phyloP scores from a whole-genome alignment of 352 stramenopile species.

The Phytopythium aichiense region DNA sequence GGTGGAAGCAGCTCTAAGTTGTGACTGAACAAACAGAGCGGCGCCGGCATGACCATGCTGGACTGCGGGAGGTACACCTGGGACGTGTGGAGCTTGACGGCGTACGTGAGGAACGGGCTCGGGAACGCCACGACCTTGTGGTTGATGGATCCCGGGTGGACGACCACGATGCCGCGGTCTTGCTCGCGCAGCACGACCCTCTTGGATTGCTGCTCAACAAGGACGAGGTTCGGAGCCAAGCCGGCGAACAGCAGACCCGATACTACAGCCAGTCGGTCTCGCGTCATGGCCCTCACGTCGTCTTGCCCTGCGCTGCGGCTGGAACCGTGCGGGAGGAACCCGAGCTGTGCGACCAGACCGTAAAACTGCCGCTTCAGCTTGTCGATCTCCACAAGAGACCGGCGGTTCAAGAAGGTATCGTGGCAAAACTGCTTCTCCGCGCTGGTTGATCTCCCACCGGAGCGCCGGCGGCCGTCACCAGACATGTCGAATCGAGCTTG shows the following conservation, averaged over 20 bases:
- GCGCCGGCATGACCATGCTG: conserved; percentile 54
- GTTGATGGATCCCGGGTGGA: conserved; percentile 78
- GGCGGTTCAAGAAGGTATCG: conserved; percentile 59
- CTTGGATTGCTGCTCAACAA: conserved; percentile 39
- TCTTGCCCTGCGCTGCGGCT: not conserved
- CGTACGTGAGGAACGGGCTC: conserved; percentile 71
- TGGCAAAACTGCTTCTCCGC: conserved; percentile 64
- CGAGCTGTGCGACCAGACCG: conserved; percentile 54
- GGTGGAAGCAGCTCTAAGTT: conserved; percentile 52
- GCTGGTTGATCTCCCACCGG: conserved; percentile 12
- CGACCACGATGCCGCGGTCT: conserved; percentile 39
- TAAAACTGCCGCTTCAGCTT: conserved; percentile 81
- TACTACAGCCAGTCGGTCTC: conserved; percentile 52
- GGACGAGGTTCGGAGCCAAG: conserved; percentile 92
- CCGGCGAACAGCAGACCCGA: conserved; percentile 69
- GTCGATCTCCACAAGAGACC: conserved; percentile 50
- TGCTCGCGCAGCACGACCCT: conserved; percentile 37
- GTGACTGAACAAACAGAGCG: conserved; percentile 71
- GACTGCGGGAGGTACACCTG: conserved; percentile 74
- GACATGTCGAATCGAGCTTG: conserved; percentile 13
- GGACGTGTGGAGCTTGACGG: conserved; percentile 81
- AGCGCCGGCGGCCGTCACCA: conserved; percentile 14
- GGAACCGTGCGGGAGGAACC: conserved; percentile 39
- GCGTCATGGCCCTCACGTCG: conserved; percentile 28
- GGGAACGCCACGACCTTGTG: conserved; percentile 48